A percentile compares a stretch with the other conserved stretches of the same genome.
Conservation (phyloP, 148 eudicot genomes). For the Gaultheria prostrata region DNA sequence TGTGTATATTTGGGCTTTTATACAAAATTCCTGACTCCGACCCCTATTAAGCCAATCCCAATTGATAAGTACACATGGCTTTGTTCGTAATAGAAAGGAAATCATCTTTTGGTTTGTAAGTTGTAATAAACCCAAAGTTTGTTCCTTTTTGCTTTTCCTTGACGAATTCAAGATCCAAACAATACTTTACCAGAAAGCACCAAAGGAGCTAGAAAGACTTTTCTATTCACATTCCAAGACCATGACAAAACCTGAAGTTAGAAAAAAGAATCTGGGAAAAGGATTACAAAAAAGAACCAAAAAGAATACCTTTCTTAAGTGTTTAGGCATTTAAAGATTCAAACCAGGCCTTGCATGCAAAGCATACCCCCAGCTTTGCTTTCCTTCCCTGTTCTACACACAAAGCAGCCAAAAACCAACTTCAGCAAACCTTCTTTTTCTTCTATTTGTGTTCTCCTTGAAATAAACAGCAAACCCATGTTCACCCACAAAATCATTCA, state of each 20-base stretch:
- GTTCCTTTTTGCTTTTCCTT: too few species aligned
- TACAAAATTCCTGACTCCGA: too few species aligned
- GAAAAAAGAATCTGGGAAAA: background rate
- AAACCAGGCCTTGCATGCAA: constrained; percentile 10
- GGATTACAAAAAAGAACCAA: background rate
- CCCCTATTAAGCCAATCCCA: too few species aligned
- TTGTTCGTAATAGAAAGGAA: too few species aligned
- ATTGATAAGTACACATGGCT: too few species aligned
- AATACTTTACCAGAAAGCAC: too few species aligned
- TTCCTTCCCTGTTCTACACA: background rate
- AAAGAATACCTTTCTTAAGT: background rate
- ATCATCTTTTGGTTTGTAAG: too few species aligned
- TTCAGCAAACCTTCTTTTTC: background rate
- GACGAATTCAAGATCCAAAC: too few species aligned
- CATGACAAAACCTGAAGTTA: background rate
- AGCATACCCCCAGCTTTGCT: background rate
- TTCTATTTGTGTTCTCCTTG: background rate
- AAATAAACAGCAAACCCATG: background rate
- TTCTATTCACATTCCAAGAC: background rate
- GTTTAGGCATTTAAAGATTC: background rate
- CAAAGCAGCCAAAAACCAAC: background rate
- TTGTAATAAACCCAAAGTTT: too few species aligned
- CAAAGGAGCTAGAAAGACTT: background rate
- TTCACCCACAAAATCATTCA: background rate
- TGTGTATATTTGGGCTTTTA: too few species aligned